Conservation (phyloP, 176 grass and related monocot species). For the Paspalum notatum region DNA sequence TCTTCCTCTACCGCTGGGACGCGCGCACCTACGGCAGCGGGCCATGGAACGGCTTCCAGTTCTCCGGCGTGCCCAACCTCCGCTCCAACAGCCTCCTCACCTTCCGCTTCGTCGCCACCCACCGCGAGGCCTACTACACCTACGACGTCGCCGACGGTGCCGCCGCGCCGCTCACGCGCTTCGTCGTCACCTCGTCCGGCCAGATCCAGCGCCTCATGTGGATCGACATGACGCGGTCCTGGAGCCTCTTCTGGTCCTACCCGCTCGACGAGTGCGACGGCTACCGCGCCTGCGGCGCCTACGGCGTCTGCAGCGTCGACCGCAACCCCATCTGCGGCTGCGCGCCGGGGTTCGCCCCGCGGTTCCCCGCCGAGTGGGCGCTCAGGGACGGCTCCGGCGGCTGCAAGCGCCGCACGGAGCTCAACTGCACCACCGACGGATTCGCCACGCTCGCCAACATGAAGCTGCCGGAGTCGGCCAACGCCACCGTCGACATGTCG, state of each 20-base stretch:
- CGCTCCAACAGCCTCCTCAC: constrained; percentile 27
- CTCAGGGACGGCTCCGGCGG: constrained; percentile 56
- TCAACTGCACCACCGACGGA: constrained; percentile 57
- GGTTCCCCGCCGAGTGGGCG: constrained; percentile 48
- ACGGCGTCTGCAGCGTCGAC: constrained; percentile 53
- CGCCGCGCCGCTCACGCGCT: constrained; percentile 27
- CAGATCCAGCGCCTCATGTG: constrained; percentile 55
- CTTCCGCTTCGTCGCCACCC: constrained; percentile 43
- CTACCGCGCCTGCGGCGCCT: constrained; percentile 54
- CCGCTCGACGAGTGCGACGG: constrained; percentile 63
- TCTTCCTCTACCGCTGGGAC: constrained; percentile 21
- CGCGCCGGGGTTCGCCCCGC: constrained; percentile 44
- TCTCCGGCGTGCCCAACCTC: constrained; percentile 52
- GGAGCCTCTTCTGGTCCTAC: constrained; percentile 55
- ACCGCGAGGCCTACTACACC: constrained; percentile 47
- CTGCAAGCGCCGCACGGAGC: constrained; percentile 40
- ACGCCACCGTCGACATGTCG: constrained; percentile 41
- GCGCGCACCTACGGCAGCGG: constrained; percentile 43
- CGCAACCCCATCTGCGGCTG: constrained; percentile 50
- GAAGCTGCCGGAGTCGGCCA: constrained; percentile 72
- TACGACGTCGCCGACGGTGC: neutral
- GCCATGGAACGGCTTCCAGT: constrained; percentile 59
- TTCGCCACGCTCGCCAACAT: constrained; percentile 44
- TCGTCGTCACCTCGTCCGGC: constrained; percentile 44
- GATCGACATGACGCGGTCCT: constrained; percentile 35